Evolutionary conservation across 2,329 filamentous ascomycete genomes (phyloP).

Genomic region (Aspergillus spinulosporus): DNA sequence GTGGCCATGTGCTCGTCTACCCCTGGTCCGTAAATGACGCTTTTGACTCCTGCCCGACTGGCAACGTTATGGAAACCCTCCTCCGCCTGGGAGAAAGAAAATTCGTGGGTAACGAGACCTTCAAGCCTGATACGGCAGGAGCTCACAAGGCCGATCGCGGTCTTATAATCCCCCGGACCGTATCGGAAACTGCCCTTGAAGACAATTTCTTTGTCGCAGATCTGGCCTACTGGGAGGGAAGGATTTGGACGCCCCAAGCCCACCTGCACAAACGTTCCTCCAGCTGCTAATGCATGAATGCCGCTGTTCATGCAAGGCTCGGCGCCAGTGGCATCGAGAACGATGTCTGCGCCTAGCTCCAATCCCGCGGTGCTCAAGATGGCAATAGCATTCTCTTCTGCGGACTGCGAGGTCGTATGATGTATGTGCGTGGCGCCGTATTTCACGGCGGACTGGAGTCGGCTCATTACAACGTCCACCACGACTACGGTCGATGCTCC

Average conservation of each 20-base stretch:
- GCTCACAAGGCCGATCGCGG: slow-evolving; percentile 67
- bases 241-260: slow-evolving; percentile 85
- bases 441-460: slow-evolving; percentile 70
- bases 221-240: slow-evolving; percentile 64
- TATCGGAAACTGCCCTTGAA: slow-evolving; percentile 85
- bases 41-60: slow-evolving; percentile 61
- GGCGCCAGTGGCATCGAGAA: slow-evolving; percentile 74
- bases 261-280: slow-evolving; percentile 75
- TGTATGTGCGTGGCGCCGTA: slow-evolving; percentile 57
- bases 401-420: slow-evolving; percentile 61
- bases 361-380: slow-evolving; percentile 63
- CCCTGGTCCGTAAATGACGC: slow-evolving; percentile 38
- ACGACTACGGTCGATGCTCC: slow-evolving; percentile 75
- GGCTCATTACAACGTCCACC: slow-evolving; percentile 66
- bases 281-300: slow-evolving; percentile 65
- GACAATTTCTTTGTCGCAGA: slow-evolving; percentile 83
- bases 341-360: slow-evolving; percentile 65
- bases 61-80: slow-evolving; percentile 81
- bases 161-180: slow-evolving; percentile 76
- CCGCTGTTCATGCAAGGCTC: slow-evolving; percentile 71
- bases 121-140: slow-evolving; percentile 69
- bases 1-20: slow-evolving; percentile 22
- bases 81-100: slow-evolving; percentile 76
- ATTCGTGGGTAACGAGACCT: slow-evolving; percentile 71
- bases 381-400: slow-evolving; percentile 70